Evolutionary conservation across 768 basidiomycete species (phyloP).

Genomic region (Russula virescens): DNA sequence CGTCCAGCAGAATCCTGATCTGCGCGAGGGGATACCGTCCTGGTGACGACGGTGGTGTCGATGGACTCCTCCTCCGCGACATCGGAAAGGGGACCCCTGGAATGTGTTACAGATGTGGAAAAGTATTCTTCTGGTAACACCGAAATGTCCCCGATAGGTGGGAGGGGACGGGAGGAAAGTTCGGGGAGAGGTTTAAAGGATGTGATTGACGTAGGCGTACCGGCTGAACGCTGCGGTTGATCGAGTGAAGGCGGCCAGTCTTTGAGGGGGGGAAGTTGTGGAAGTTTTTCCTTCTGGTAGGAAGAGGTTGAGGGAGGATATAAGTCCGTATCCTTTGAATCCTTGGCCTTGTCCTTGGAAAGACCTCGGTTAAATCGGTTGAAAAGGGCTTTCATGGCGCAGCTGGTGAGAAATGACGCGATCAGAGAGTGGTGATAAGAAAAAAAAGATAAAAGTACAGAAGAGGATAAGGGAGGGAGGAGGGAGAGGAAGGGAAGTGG

Average conservation of each 20-base stretch:
- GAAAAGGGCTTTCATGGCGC: conserved; percentile 78
- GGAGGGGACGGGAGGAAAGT: conserved; percentile 44
- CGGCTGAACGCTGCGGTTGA: conserved; percentile 19
- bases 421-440: conserved; percentile 14
- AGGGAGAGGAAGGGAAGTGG: conserved; percentile 23
- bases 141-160: conserved; percentile 42
- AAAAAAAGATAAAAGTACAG: conserved; percentile 24
- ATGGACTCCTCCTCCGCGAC: conserved; percentile 21
- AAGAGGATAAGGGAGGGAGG: conserved; percentile 8
- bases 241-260: conserved; percentile 49
- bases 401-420: conserved; percentile 7
- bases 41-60: conserved; percentile 22
- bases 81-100: conserved; percentile 27
- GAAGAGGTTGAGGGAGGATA: conserved; percentile 22
- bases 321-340: conserved; percentile 33
- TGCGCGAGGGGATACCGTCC: conserved; percentile 20
- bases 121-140: conserved; percentile 31
- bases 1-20: conserved; percentile 34
- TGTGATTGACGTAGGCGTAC: conserved; percentile 35
- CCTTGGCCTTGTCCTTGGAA: conserved; percentile 59
- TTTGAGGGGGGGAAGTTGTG: conserved; percentile 52
- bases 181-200: conserved; percentile 73
- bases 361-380: conserved; percentile 63
- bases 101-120: conserved; percentile 19
- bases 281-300: conserved; percentile 53